phyloP scores from a whole-genome alignment of 2,329 filamentous ascomycete species.

The Trichoderma sp. region DNA sequence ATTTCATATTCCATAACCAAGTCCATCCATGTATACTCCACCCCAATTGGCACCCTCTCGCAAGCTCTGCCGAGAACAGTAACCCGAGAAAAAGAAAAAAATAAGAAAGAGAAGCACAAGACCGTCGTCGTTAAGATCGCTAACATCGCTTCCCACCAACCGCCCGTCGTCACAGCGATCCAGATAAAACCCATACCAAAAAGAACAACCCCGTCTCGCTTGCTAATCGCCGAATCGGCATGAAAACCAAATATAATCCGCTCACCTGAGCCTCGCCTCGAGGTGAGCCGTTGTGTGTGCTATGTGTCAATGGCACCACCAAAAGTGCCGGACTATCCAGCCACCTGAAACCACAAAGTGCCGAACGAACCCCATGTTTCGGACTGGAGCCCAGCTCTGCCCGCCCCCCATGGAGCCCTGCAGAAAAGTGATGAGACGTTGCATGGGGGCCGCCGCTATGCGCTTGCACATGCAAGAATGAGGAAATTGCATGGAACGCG shows the following conservation, averaged over 20 bases:
- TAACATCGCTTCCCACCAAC: not conserved
- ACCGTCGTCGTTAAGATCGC: not conserved
- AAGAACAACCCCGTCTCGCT: not conserved
- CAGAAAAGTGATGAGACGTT: not conserved
- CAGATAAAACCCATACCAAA: not conserved
- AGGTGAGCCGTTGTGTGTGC: not conserved
- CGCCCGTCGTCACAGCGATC: not conserved
- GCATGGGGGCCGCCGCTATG: no score
- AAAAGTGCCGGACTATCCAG: constrained; percentile 2
- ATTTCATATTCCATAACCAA: not conserved
- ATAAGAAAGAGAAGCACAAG: not conserved
- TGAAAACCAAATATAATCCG: constrained; percentile 5
- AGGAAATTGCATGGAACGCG: constrained; percentile 11
- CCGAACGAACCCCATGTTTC: constrained; percentile 16
- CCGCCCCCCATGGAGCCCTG: not conserved
- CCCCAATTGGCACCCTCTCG: not conserved
- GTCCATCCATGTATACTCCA: not conserved
- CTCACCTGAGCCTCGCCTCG: constrained; percentile 16
- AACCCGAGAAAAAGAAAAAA: not conserved
- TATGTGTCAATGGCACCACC: constrained; percentile 7
- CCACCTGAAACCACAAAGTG: constrained; percentile 19
- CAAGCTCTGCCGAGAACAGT: not conserved
- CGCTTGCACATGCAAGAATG: not conserved
- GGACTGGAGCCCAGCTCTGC: constrained; percentile 8
- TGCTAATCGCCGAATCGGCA: not conserved